Base-by-base conservation (phyloP, 129 eudicot genomes). In the Chrysanthemum makinoi region DNA sequence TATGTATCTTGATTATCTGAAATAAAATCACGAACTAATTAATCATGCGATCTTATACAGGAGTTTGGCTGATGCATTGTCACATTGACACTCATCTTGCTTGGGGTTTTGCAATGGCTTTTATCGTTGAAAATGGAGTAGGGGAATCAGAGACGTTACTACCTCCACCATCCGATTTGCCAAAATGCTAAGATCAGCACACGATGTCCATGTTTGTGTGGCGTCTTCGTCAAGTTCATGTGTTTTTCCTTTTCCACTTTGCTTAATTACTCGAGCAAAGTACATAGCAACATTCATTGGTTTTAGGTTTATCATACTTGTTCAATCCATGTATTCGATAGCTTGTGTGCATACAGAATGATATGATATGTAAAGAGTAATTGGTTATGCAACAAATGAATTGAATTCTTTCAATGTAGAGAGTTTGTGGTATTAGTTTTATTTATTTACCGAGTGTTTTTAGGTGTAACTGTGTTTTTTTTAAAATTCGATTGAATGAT, bases 101-200 rank as follows among this genome's bases (percentile, higher is more conserved):
- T 17, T 90, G 96, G 96, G 96, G 96, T 4, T 77, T 90, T 77
- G 96, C 74, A 6, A 90, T 85, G 90, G 79, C 77, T 18, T 90
- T 90, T 59, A 20, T 83, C 33, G 95, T 90, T 52, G 91, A 81
- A 80, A 72, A 90, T 62, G 96, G 96, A 64, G 67, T 46, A 14
- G 92, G 92, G 43, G 78, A 77, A 66, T 70, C 72, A 5, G 80
- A 86, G 58, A 49, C 85, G 20, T 15, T 89, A 26, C 80, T 78
- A 44, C 92, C 89, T 15, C 96, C 96, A 66, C 96, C 96, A 50
- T 68, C 81, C n/a, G 96, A 89, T 73, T 80, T 86, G 13, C 92
- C 96, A 10, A 52, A 4, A 70, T 89, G 92, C 79, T 89, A 74
- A 85, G 67, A 72, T 58, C 58, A 4, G 60, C 58, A 44, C 30